phyloP scores from a whole-genome alignment of 345 rosid species.

The Excoecaria agallocha region DNA sequence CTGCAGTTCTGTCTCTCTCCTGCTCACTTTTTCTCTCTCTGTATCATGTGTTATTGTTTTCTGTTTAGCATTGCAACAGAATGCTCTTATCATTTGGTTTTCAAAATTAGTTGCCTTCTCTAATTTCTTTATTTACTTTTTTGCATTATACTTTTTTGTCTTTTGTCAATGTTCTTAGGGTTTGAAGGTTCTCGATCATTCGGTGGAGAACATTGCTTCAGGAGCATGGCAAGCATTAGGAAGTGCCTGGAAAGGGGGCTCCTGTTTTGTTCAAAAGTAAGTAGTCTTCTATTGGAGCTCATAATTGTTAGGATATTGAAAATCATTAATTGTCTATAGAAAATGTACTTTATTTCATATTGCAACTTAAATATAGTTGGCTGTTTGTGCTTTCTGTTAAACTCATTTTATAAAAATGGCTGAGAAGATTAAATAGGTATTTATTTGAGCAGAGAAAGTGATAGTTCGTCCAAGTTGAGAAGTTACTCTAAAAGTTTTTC shows the following conservation, averaged over 20 bases:
- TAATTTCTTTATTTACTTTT: neutral
- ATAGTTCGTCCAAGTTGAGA: neutral
- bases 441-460: neutral
- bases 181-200: conserved; percentile 81
- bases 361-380: neutral
- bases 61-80: neutral
- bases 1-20: neutral
- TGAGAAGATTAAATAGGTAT: neutral
- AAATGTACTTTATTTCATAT: neutral
- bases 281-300: conserved; percentile 23
- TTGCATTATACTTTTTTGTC: neutral
- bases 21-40: neutral
- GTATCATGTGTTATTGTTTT: neutral
- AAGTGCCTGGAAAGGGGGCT: conserved; percentile 74
- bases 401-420: conserved; percentile 13
- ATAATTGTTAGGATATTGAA: neutral
- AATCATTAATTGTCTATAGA: neutral
- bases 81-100: neutral
- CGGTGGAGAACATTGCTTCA: conserved; percentile 86
- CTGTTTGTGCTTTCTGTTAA: neutral
- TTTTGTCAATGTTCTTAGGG: conserved; percentile 43
- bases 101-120: neutral
- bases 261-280: conserved; percentile 78
- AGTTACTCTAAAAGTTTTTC: neutral
- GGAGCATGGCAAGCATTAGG: conserved; percentile 98